These are phyloP conservation scores for Sporothrix pseudoabietina DNA, from an alignment of 2,329 filamentous ascomycete species.

Conservation along the genomic window DNA sequence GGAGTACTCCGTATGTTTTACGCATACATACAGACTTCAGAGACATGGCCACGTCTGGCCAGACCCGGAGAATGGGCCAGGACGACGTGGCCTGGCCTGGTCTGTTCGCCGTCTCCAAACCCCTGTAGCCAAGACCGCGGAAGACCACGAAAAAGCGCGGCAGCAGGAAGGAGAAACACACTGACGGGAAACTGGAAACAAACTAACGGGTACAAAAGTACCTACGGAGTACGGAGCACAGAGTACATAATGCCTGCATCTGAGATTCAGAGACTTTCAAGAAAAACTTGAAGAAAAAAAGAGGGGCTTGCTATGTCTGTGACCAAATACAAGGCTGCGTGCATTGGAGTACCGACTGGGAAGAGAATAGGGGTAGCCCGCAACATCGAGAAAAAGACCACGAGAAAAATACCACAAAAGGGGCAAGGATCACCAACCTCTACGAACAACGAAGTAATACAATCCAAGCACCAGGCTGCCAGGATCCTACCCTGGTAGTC, in stretches of 20 bases:
- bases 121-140: not conserved
- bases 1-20: too few relatives aligned
- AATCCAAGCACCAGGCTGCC: too few relatives aligned
- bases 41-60: not conserved
- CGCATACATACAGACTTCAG: not conserved
- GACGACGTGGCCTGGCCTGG: constrained; percentile 4
- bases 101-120: too few relatives aligned
- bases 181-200: constrained; percentile 1
- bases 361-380: not conserved
- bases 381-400: not conserved
- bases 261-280: not conserved
- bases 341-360: not conserved
- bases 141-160: not conserved
- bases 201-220: constrained; percentile 7
- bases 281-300: not conserved
- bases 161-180: constrained; percentile 1
- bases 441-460: too few relatives aligned
- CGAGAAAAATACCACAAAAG: not conserved
- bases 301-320: not conserved
- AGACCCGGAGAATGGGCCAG: not conserved
- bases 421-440: not conserved
- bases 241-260: not conserved
- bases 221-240: not conserved
- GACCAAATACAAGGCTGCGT: not conserved
- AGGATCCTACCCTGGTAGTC: not conserved